These are phyloP conservation scores for Leccinum fuscescens DNA, from an alignment of 1,284 basidiomycete genomes.

Conservation along the genomic window DNA sequence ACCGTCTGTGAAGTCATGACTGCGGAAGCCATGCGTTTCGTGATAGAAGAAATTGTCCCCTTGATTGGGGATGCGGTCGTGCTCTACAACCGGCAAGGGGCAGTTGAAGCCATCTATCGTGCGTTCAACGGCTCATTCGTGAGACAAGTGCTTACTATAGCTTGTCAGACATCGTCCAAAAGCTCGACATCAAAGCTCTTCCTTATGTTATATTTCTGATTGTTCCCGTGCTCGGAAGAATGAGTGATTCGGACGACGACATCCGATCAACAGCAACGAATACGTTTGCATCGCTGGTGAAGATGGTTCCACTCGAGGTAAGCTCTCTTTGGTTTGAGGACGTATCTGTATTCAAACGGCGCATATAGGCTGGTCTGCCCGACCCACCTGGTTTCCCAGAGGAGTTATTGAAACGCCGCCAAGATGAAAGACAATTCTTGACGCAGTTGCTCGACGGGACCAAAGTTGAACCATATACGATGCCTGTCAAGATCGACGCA, in stretches of 20 bases:
- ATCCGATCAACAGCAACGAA: constrained; percentile 92
- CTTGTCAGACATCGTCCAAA: constrained; percentile 80
- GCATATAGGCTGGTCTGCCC: constrained; percentile 86
- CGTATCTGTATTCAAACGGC: background rate
- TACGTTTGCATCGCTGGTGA: constrained; percentile 96
- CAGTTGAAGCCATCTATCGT: constrained; percentile 87
- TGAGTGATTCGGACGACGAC: constrained; percentile 94
- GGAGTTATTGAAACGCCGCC: constrained; percentile 84
- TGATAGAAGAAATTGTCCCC: constrained; percentile 86
- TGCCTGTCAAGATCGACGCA: constrained; percentile 90
- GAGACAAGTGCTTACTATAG: constrained; percentile 9
- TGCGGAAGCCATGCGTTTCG: constrained; percentile 81
- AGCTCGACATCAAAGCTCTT: constrained; percentile 90
- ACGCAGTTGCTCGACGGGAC: constrained; percentile 92
- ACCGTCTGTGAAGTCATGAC: constrained; percentile 87
- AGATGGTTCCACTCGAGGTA: constrained; percentile 98
- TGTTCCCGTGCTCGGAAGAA: constrained; percentile 93
- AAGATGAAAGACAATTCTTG: constrained; percentile 89
- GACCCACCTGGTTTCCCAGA: constrained; percentile 92
- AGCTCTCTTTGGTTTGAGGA: constrained; percentile 15
- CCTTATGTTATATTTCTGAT: constrained; percentile 98
- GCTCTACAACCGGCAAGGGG: constrained; percentile 85
- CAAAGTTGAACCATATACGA: constrained; percentile 89
- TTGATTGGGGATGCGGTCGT: constrained; percentile 79
- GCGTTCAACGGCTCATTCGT: background rate